A percentile compares a stretch with the other conserved stretches of the same genome.
These are phyloP conservation scores for Bacterosira constricta DNA, from an alignment of 108 stramenopile genomes.

Conservation along the genomic window DNA sequence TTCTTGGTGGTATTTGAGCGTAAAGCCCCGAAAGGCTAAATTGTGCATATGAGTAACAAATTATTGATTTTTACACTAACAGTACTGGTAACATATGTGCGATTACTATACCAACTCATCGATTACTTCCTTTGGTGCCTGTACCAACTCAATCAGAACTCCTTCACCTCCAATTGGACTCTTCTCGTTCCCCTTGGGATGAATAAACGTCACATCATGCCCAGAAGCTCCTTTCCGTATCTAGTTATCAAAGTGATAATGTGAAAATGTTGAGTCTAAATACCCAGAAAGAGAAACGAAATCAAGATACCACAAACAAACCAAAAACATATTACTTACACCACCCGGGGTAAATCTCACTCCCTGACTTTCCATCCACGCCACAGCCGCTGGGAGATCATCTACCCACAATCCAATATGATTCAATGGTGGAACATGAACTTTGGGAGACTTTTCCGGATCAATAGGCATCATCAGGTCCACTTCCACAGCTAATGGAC, in stretches of 20 bases:
- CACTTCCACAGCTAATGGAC: constrained; percentile 86
- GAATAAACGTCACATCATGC: constrained; percentile 95
- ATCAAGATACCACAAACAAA: constrained; percentile 19
- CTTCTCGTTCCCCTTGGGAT: constrained; percentile 94
- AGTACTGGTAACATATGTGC: too few species aligned
- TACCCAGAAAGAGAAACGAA: constrained; percentile 89
- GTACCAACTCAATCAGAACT: constrained; percentile 96
- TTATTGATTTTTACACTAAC: too few species aligned
- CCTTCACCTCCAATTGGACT: constrained; percentile 91
- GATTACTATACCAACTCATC: constrained; percentile 40
- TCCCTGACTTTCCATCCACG: constrained; percentile 84
- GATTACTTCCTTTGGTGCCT: constrained; percentile 94
- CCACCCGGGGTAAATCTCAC: constrained; percentile 45
- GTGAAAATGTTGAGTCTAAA: not conserved
- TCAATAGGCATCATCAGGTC: constrained; percentile 98
- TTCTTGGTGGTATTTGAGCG: too few species aligned
- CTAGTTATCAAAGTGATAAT: too few species aligned
- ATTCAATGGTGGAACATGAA: constrained; percentile 93
- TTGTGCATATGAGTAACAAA: too few species aligned
- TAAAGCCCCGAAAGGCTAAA: too few species aligned
- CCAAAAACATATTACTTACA: not conserved
- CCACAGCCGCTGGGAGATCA: constrained; percentile 81
- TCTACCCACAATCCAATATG: constrained; percentile 99
- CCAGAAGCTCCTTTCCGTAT: constrained; percentile 95
- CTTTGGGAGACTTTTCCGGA: constrained; percentile 77